These are phyloP conservation scores for Apiospora aurea DNA, from an alignment of 2,329 filamentous ascomycete species.

Conservation along the genomic window DNA sequence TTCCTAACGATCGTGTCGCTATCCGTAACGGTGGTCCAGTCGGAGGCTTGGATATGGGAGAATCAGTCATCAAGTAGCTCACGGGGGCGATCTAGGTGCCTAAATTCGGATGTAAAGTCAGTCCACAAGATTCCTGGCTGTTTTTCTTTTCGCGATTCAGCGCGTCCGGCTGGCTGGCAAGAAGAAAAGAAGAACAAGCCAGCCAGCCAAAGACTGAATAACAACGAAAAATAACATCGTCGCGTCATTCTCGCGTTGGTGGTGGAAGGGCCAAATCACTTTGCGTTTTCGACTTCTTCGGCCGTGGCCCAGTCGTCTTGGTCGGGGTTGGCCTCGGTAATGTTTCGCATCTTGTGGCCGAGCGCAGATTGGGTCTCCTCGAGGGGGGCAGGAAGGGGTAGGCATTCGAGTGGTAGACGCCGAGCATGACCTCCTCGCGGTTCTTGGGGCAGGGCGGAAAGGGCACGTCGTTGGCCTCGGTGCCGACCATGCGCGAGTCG, in stretches of 20 bases:
- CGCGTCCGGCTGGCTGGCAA: neutral
- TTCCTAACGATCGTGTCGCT: conserved; percentile 15
- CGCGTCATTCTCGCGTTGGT: neutral
- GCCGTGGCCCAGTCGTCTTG: conserved; percentile 4
- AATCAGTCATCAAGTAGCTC: neutral
- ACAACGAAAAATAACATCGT: neutral
- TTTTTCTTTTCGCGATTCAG: neutral
- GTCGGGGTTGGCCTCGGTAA: neutral
- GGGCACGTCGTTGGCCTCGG: neutral
- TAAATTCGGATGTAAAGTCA: neutral
- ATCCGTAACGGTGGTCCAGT: conserved; percentile 9
- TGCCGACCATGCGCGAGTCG: neutral
- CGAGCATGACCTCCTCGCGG: conserved; percentile 19
- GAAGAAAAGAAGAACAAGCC: neutral
- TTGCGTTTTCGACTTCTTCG: conserved; percentile 11
- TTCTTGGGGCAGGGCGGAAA: neutral
- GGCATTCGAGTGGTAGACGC: conserved; percentile 11
- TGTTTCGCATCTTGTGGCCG: conserved; percentile 19
- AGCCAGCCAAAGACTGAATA: neutral
- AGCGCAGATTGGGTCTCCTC: neutral
- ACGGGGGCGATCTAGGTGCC: neutral
- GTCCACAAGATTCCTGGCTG: neutral
- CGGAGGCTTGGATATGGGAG: neutral
- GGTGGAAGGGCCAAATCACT: neutral
- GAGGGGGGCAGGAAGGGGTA: conserved; percentile 15